These are phyloP conservation scores for Pyrenula massariospora DNA, from an alignment of 495 filamentous ascomycete species.

Conservation along the genomic window DNA sequence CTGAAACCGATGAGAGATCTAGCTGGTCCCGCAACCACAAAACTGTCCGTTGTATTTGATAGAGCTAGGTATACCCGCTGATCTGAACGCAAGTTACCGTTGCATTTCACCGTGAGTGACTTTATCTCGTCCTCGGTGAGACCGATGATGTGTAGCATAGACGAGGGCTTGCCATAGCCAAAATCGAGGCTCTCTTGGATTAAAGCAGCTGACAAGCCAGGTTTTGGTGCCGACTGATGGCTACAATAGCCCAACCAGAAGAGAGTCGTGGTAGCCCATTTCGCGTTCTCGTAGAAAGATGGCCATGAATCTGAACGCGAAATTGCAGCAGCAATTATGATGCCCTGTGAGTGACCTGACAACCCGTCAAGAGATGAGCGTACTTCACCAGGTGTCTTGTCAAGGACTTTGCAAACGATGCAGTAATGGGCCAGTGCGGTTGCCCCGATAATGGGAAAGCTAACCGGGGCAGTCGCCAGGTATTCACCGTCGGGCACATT, in stretches of 20 bases:
- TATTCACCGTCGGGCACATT: conserved; percentile 8
- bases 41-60: conserved; percentile 17
- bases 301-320: conserved; percentile 18
- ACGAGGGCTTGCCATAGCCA: conserved; percentile 6
- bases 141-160: conserved; percentile 2
- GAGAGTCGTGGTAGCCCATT: conserved; percentile 4
- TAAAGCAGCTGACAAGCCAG: background rate
- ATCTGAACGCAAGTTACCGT: conserved; percentile 5
- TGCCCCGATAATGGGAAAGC: conserved; percentile 19
- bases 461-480: conserved; percentile 18
- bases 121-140: conserved; percentile 23
- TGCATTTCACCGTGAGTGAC: conserved; percentile 19
- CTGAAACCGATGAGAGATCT: no score
- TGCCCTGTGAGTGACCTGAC: conserved; percentile 23
- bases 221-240: conserved; percentile 7
- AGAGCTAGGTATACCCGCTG: conserved; percentile 13
- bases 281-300: conserved; percentile 10
- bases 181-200: conserved; percentile 6
- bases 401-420: conserved; percentile 15
- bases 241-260: conserved; percentile 13
- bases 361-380: conserved; percentile 6
- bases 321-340: conserved; percentile 15
- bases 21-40: no score
- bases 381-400: conserved; percentile 14
- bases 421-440: conserved; percentile 17